Base-by-base conservation (phyloP, 176 grass and related monocot genomes). In the Poa annua region DNA sequence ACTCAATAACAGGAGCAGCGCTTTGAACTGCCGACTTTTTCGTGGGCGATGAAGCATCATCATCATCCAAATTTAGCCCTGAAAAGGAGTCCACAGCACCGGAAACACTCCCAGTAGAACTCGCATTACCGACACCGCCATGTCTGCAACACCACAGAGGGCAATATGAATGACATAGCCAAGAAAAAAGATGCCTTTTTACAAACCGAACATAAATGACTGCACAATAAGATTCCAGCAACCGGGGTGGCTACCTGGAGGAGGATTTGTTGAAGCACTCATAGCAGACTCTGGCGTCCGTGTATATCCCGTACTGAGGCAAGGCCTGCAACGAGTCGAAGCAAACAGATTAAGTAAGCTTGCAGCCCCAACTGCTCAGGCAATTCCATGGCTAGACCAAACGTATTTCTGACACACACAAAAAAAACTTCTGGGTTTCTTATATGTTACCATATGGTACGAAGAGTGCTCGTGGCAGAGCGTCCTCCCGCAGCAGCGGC, bases 381-480 rank as follows among this genome's bases (percentile, higher is more conserved):
- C 50, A 49, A 38, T 25, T 7, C 35, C 54, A 45, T 6, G 32
- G 21, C 64, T 34, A 42, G 55, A 67, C 44, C 44, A 47, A 47
- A 47, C 1, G 44, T 47, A 47, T 47, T 12, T 47, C 44, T 13
- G 44, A 47, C 44, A 47, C 44, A 47, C n/a, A n/a, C n/a, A 45
- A 45, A 9, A 45, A 45, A 45, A 42, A 42, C 12, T 13, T 47
- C 44, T 47, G 44, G 42, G 8, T 8, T 41, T 49, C 38, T 35
- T 84, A 50, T 47, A 47, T 47, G 3, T 47, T 47, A 99, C 97
- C 93, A 96, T 92, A 48, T 99, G 85, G 76, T 99, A 90, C 29
- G 93, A 96, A 49, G 96, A 99, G 89, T 99, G 97, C 42, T 99
- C 97, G 76, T 91, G 76, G 79, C 97, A 99, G 29, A 99, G 85